Evolutionary conservation across 345 rosid genomes (phyloP).

Genomic region (Noccaea bulbosa): DNA sequence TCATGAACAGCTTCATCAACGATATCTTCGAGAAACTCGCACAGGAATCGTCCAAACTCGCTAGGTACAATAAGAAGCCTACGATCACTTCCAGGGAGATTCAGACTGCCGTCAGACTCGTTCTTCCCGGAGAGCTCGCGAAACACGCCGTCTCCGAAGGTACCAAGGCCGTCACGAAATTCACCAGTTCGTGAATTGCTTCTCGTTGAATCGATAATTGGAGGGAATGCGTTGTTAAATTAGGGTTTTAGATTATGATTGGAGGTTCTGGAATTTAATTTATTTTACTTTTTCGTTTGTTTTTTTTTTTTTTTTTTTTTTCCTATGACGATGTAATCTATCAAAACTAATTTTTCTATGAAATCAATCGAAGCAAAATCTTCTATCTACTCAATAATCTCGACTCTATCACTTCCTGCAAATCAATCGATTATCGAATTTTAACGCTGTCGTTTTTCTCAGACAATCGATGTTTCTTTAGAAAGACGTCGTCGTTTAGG

Average conservation of each 20-base stretch:
- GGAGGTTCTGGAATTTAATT: not conserved
- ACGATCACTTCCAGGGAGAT: constrained; percentile 77
- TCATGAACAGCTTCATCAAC: constrained; percentile 60
- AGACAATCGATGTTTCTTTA: too few species aligned
- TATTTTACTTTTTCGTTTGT: not conserved
- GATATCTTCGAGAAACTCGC: constrained; percentile 76
- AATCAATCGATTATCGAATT: not conserved
- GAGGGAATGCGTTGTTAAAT: constrained; percentile 19
- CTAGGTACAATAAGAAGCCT: constrained; percentile 82
- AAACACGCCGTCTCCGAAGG: constrained; percentile 86
- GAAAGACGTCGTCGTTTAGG: not conserved
- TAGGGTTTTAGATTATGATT: constrained; percentile 32
- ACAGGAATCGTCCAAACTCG: constrained; percentile 68
- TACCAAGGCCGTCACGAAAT: constrained; percentile 75
- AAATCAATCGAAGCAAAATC: not conserved
- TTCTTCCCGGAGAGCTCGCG: constrained; percentile 74
- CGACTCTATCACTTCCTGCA: not conserved
- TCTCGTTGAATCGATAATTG: not conserved
- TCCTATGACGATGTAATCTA: constrained; percentile 15
- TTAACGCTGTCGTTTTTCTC: too few species aligned
- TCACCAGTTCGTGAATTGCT: constrained; percentile 44
- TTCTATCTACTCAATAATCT: not conserved
- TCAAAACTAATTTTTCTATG: not conserved
- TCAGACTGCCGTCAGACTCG: constrained; percentile 77
- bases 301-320: too few species aligned